These are phyloP conservation scores for Arthrobotrys sinensis DNA, from an alignment of 2,329 filamentous ascomycete species.

Conservation along the genomic window DNA sequence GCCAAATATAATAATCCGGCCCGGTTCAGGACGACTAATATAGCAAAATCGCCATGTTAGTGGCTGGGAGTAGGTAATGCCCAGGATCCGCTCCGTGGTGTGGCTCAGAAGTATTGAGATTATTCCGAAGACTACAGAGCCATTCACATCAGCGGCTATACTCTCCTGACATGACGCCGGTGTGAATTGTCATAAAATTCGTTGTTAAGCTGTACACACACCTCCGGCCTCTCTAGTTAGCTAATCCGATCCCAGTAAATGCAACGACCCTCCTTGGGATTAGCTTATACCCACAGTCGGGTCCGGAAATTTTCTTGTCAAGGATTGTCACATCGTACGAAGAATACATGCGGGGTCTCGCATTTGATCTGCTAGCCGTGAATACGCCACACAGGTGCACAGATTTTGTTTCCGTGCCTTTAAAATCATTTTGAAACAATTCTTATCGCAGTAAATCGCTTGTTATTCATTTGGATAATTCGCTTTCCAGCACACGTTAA, in stretches of 20 bases:
- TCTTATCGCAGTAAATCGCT: background rate
- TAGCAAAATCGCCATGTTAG: background rate
- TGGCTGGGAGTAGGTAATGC: conserved; percentile 10
- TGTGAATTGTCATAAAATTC: conserved; percentile 28
- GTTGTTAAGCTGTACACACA: conserved; percentile 19
- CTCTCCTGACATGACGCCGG: conserved; percentile 22
- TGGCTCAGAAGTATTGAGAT: conserved; percentile 10
- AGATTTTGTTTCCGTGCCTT: background rate
- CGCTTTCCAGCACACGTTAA: background rate
- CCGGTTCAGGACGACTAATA: background rate
- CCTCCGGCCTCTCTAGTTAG: conserved; percentile 34
- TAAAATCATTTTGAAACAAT: conserved; percentile 18
- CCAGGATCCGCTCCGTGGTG: conserved; percentile 18
- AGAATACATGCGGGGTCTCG: conserved; percentile 2
- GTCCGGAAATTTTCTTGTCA: conserved; percentile 57
- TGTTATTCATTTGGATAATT: conserved; percentile 28
- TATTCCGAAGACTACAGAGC: conserved; percentile 8
- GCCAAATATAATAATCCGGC: conserved; percentile 25
- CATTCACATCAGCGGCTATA: conserved; percentile 14
- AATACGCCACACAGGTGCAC: background rate
- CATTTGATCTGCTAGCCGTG: conserved; percentile 2
- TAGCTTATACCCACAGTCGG: conserved; percentile 32
- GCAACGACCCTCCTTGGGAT: conserved; percentile 27
- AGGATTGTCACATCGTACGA: conserved; percentile 5
- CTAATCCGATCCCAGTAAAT: conserved; percentile 52